Conservation (phyloP, 768 basidiomycete genomes). For the Russula vinacea region DNA sequence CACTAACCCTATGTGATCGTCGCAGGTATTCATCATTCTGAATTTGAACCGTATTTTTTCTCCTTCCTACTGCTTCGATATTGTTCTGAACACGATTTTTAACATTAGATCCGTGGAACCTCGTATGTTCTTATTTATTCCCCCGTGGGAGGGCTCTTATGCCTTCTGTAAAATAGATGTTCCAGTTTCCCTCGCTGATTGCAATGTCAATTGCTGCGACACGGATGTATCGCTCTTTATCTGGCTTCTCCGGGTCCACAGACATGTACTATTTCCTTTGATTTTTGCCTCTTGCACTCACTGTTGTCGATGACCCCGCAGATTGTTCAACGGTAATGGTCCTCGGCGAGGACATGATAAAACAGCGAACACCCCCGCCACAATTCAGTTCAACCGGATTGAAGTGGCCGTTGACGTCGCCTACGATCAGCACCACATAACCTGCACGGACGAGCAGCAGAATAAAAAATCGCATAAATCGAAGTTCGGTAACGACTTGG, state of each 20-base stretch:
- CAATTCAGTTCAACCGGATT: not conserved
- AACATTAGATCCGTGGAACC: not conserved
- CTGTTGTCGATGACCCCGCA: not conserved
- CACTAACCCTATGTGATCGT: not conserved
- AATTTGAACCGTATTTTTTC: not conserved
- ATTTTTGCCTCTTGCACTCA: not conserved
- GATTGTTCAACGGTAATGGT: not conserved
- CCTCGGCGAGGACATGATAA: not conserved
- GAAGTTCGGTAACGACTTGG: not conserved
- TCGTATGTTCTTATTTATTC: not conserved
- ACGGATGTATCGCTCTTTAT: not conserved
- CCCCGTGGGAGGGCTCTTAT: not conserved
- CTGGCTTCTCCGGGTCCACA: not conserved
- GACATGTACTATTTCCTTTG: not conserved
- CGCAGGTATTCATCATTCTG: not conserved
- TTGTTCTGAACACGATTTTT: not conserved
- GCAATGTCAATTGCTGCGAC: not conserved
- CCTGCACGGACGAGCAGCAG: not conserved
- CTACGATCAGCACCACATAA: not conserved
- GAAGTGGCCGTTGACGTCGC: not conserved
- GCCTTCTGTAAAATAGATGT: not conserved
- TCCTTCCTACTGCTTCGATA: not conserved
- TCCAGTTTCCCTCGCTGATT: not conserved
- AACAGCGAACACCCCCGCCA: not conserved
- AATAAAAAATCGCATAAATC: not conserved